Evolutionary conservation across 257 asterid species (phyloP).

Genomic region (Sherardia arvensis): DNA sequence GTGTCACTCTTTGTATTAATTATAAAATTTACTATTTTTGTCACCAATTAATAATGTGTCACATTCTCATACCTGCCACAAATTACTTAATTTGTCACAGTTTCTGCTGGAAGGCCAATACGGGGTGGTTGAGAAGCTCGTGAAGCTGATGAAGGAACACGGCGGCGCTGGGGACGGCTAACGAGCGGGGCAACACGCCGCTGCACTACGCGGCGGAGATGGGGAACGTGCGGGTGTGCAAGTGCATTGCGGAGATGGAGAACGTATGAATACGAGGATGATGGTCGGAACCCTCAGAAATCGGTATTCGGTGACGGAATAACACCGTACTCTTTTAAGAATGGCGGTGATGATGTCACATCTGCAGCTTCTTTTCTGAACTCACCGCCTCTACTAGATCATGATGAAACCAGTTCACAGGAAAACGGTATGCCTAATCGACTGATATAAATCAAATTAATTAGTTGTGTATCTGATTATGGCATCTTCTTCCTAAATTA

Average conservation of each 20-base stretch:
- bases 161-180: neutral
- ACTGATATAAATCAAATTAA: too few species aligned
- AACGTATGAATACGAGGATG: neutral
- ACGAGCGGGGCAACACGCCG: slow-evolving; percentile 10
- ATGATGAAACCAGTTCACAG: neutral
- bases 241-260: neutral
- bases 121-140: neutral
- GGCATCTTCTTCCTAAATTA: too few species aligned
- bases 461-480: too few species aligned
- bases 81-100: too few species aligned
- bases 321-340: too few species aligned
- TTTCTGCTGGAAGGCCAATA: slow-evolving; percentile 2
- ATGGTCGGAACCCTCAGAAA: neutral
- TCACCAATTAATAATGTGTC: too few species aligned
- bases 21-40: too few species aligned
- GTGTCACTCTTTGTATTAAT: too few species aligned
- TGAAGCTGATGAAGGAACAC: neutral
- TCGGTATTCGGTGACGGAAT: neutral
- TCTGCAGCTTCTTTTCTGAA: neutral
- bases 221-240: slow-evolving; percentile 8
- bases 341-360: neutral
- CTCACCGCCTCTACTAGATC: neutral
- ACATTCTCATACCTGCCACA: too few species aligned
- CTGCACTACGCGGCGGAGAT: slow-evolving; percentile 7
- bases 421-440: too few species aligned